Percentiles rank a stretch among this genome's conserved stretches.
Conservation (phyloP, 2,329 filamentous ascomycete species). For the Botrytis fragariae region DNA sequence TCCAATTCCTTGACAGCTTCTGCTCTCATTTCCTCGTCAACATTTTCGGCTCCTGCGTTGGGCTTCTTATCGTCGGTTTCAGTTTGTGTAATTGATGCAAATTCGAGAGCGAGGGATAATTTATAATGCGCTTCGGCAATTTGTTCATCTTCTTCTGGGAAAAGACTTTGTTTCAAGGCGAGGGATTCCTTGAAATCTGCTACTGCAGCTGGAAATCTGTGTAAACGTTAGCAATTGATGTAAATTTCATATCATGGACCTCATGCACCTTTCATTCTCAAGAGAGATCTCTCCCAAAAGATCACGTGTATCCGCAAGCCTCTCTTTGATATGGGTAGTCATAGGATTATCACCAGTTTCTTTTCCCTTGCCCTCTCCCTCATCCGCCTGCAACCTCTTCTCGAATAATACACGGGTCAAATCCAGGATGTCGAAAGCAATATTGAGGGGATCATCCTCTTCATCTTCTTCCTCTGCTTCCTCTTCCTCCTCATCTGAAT, state of each 20-base stretch:
- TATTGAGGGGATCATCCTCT: constrained; percentile 66
- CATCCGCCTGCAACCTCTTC: constrained; percentile 52
- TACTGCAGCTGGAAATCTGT: constrained; percentile 78
- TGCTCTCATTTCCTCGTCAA: constrained; percentile 68
- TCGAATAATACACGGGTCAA: constrained; percentile 66
- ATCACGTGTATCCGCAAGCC: constrained; percentile 80
- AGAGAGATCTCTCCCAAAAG: constrained; percentile 94
- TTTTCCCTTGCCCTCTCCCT: constrained; percentile 48
- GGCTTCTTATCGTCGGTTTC: constrained; percentile 50
- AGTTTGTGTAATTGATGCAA: constrained; percentile 72
- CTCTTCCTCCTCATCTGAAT: constrained; percentile 72
- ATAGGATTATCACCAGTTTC: constrained; percentile 41
- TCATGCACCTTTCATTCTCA: constrained; percentile 75
- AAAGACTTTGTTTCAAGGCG: constrained; percentile 74
- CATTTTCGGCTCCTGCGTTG: constrained; percentile 39
- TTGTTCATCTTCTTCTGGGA: constrained; percentile 75
- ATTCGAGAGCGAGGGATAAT: constrained; percentile 90
- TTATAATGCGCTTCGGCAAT: constrained; percentile 96
- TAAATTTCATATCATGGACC: background rate
- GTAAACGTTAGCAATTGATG: constrained; percentile 24
- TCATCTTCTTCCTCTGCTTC: constrained; percentile 44
- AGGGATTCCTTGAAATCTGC: constrained; percentile 77
- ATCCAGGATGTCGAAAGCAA: constrained; percentile 82
- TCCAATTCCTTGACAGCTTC: constrained; percentile 71
- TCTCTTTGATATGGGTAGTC: constrained; percentile 69